A percentile compares a stretch with the other conserved stretches of the same genome.
phyloP scores from a whole-genome alignment of 2,329 filamentous ascomycete genomes.

The Colletotrichum tropicicola region DNA sequence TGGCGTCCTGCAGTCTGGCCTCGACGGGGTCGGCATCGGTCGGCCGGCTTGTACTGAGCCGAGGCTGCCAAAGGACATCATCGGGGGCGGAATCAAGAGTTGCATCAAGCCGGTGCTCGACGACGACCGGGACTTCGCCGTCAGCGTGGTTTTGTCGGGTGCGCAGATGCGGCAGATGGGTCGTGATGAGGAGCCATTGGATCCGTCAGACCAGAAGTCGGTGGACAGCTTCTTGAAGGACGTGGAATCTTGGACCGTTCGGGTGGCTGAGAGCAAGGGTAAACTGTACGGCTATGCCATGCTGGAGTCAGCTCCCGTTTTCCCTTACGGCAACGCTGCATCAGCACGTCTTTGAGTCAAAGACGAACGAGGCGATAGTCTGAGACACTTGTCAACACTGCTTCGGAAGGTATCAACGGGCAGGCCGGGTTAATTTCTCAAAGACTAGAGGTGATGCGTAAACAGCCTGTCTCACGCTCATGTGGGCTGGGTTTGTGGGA shows the following conservation, averaged over 20 bases:
- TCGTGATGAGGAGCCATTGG: background rate
- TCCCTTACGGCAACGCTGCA: background rate
- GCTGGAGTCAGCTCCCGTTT: background rate
- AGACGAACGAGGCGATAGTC: background rate
- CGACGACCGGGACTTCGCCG: background rate
- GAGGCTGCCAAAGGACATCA: background rate
- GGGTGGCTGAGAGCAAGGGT: background rate
- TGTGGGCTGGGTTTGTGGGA: background rate
- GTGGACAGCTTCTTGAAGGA: background rate
- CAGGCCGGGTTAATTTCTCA: background rate
- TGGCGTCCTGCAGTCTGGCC: constrained; percentile 55
- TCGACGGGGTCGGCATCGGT: constrained; percentile 68
- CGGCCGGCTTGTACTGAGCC: constrained; percentile 42
- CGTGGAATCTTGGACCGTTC: background rate
- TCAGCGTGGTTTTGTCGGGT: background rate
- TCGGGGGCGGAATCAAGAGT: background rate
- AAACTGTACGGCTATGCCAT: background rate
- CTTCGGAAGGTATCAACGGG: background rate
- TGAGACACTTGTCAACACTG: background rate
- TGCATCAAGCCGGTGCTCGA: background rate
- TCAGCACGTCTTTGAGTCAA: background rate
- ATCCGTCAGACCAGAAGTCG: background rate
- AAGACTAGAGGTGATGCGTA: background rate
- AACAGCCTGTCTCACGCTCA: background rate
- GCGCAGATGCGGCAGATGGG: background rate